Percentiles rank a stretch among this genome's conserved stretches.
These are phyloP conservation scores for Nicotiana undulata DNA, from an alignment of 257 asterid genomes.

Conservation along the genomic window DNA sequence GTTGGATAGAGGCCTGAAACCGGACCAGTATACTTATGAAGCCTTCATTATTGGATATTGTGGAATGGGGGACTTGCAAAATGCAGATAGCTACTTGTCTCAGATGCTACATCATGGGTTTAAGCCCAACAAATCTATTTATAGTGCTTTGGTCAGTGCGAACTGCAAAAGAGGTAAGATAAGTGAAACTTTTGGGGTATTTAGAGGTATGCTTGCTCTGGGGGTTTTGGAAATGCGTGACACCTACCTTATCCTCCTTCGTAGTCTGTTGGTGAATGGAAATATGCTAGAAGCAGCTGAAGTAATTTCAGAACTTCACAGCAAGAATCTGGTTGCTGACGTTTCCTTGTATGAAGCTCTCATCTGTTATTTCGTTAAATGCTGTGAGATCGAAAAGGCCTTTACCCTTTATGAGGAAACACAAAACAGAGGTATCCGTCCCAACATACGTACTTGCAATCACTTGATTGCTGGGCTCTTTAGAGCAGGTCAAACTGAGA, in stretches of 20 bases:
- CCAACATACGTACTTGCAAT: neutral
- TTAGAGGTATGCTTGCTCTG: conserved; percentile 1
- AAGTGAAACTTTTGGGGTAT: conserved; percentile 1
- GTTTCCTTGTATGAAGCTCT: neutral
- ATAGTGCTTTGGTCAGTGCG: conserved; percentile 4
- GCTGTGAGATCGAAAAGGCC: neutral
- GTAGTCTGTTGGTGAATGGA: neutral
- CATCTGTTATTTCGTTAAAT: neutral
- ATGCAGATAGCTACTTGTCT: conserved; percentile 10
- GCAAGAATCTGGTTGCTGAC: neutral
- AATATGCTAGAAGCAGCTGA: conserved; percentile 7
- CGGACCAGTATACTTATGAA: conserved; percentile 12
- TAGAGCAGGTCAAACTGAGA: conserved; percentile 4
- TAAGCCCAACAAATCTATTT: conserved; percentile 10
- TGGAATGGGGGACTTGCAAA: conserved; percentile 3
- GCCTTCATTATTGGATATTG: conserved; percentile 8
- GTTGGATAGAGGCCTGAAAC: conserved; percentile 15
- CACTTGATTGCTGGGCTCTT: neutral
- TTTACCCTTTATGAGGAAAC: neutral
- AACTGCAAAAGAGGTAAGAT: conserved; percentile 8
- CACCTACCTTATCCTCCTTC: neutral
- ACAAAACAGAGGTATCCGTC: neutral
- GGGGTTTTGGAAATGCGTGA: neutral
- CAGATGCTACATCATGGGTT: conserved; percentile 13
- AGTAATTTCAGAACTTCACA: neutral